phyloP scores from a whole-genome alignment of 1,284 basidiomycete genomes.

The Tremellales sp. region DNA sequence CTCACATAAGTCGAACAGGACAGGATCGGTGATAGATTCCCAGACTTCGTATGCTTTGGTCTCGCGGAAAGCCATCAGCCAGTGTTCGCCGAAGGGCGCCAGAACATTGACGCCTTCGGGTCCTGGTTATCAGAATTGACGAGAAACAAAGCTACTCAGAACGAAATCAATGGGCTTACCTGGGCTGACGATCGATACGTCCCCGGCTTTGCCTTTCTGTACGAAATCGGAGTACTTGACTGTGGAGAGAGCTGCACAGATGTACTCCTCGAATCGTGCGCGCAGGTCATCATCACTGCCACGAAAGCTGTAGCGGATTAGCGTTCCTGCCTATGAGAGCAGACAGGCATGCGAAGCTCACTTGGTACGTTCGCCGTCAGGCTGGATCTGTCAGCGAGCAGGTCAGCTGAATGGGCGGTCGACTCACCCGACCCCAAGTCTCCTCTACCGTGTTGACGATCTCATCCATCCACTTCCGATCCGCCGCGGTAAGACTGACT shows the following conservation, averaged over 20 bases:
- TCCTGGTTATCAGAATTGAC: conserved; percentile 5
- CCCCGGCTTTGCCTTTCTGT: conserved; percentile 35
- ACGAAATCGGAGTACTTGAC: conserved; percentile 82
- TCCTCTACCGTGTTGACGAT: conserved; percentile 75
- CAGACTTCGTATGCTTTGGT: conserved; percentile 82
- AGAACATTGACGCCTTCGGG: conserved; percentile 40
- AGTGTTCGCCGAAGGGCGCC: conserved; percentile 75
- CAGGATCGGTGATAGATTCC: conserved; percentile 79
- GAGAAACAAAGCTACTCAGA: background rate
- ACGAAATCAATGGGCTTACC: conserved; percentile 7
- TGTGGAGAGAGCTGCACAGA: conserved; percentile 54
- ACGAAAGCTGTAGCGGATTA: conserved; percentile 56
- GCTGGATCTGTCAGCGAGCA: conserved; percentile 4
- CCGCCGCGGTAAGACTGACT: conserved; percentile 79
- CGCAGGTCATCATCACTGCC: conserved; percentile 91
- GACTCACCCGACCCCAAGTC: conserved; percentile 60
- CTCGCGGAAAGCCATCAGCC: conserved; percentile 75
- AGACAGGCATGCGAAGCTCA: background rate
- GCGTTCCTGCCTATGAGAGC: background rate
- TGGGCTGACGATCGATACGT: conserved; percentile 24
- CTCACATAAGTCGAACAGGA: conserved; percentile 88
- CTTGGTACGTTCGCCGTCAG: conserved; percentile 28
- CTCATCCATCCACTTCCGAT: conserved; percentile 93
- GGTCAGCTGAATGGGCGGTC: background rate
- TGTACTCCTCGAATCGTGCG: conserved; percentile 63